Evolutionary conservation across 2,329 filamentous ascomycete genomes (phyloP), one percentile per base, ranked within the genome.

Genomic region (Cercospora canescens): DNA sequence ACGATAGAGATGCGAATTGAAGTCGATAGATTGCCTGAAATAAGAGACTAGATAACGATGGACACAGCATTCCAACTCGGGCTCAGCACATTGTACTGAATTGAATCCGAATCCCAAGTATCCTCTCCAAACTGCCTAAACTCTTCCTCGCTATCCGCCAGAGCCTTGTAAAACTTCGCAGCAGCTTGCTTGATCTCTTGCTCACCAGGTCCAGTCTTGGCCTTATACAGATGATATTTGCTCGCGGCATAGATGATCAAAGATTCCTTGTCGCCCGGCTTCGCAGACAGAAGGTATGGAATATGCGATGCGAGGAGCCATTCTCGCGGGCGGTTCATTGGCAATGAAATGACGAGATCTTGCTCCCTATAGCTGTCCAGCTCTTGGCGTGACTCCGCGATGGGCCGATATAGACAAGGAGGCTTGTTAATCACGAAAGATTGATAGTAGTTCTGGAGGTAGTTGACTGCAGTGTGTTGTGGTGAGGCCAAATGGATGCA

Each of bases 401-500:
- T 71, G 1, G 76, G 67, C 4, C 66, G 62, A 69, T 77, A 81
- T 1, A 83, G 74, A 26, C 75, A 74, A 0, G 80, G 75, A 0
- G 82, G 81, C 70, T 83, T 83, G 59, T 80, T 79, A 50, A 79
- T 69, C 5, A 85, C 82, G 68, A 84, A 85, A 18, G 77, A 63
- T 66, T 82, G 79, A 74, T 85, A 85, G 73, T 82, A 85, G 67
- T 81, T 79, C 67, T 85, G 83, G 0, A 85, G 76, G 69, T 85
- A 85, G 73, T 85, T 85, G 67, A 85, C 79, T 6, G 83, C 79
- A 3, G 78, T 84, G 72, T 85, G 83, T 67, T 82, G 81, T 0
- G 84, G 82, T 1, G 81, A 77, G 6, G 83, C 83, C 56, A 84
- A 81, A 73, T 85, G 83, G 65, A 85, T 84, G 73, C 81, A 83